Percentiles rank a stretch among this genome's conserved stretches.
These are phyloP conservation scores for Xylariomycetidae sp. DNA, from an alignment of 2,329 filamentous ascomycete species.

Conservation along the genomic window DNA sequence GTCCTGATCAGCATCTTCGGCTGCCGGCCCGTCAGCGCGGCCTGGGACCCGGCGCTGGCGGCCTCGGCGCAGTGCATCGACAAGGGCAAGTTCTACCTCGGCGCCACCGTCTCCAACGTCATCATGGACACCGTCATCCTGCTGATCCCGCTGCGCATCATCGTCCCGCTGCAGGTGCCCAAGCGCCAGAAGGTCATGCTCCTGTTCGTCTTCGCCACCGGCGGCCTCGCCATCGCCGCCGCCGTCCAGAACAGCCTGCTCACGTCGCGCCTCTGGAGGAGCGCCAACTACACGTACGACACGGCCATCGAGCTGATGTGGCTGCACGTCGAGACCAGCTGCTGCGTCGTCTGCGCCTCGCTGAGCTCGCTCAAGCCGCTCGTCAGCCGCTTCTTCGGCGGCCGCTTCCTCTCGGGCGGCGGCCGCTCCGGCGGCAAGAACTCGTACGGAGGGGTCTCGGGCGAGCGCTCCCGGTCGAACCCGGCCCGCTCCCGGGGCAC, in stretches of 20 bases:
- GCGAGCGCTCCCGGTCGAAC: background rate
- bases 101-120: slow-evolving; percentile 2
- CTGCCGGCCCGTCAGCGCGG: too few species aligned
- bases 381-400: slow-evolving; percentile 1
- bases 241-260: slow-evolving; percentile 4
- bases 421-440: background rate
- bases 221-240: slow-evolving; percentile 3
- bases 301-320: slow-evolving; percentile 1
- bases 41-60: background rate
- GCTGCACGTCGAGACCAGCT: slow-evolving; percentile 1
- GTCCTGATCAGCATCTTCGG: too few species aligned
- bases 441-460: background rate
- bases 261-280: slow-evolving; percentile 1
- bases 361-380: slow-evolving; percentile 3
- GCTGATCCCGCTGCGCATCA: slow-evolving; percentile 3
- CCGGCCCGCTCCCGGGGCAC: background rate
- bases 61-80: slow-evolving; percentile 1
- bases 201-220: slow-evolving; percentile 3
- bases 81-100: slow-evolving; percentile 3
- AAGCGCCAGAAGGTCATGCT: slow-evolving; percentile 3
- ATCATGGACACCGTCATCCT: slow-evolving; percentile 6
- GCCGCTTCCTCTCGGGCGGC: background rate
- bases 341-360: slow-evolving; percentile 4
- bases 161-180: slow-evolving; percentile 3
- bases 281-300: slow-evolving; percentile 5